phyloP scores from a whole-genome alignment of 805 yeast species.

The Metschnikowia kofuensis region DNA sequence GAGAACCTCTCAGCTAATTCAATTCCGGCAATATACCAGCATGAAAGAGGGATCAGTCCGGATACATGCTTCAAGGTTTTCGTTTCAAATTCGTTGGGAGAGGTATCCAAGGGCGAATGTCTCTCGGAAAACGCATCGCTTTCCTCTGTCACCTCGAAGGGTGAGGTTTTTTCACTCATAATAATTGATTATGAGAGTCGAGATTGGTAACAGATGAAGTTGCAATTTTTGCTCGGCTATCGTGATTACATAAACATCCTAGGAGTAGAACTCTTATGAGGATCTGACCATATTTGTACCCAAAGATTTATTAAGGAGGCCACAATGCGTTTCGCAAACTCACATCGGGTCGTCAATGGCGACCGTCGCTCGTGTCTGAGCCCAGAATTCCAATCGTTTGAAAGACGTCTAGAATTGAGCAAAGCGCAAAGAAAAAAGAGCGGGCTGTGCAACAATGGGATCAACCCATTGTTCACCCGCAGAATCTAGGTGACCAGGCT shows the following conservation, averaged over 20 bases:
- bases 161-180: neutral
- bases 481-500: neutral
- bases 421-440: neutral
- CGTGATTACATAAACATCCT: too few species aligned
- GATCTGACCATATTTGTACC: neutral
- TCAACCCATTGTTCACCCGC: too few species aligned
- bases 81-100: conserved; percentile 54
- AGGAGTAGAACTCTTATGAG: neutral
- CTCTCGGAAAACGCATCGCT: neutral
- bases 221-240: too few species aligned
- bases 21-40: conserved; percentile 16
- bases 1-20: conserved; percentile 17
- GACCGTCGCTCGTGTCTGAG: too few species aligned
- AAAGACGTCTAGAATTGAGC: too few species aligned
- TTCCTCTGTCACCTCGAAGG: neutral
- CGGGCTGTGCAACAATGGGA: neutral
- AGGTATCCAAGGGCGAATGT: neutral
- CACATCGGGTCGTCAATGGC: too few species aligned
- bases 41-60: conserved; percentile 12
- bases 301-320: too few species aligned
- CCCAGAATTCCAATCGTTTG: too few species aligned
- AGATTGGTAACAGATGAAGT: neutral
- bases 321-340: too few species aligned
- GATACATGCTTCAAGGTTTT: conserved; percentile 52
- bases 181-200: neutral